Conservation (phyloP, 257 asterid species). For the Oldenlandia corymbosa region DNA sequence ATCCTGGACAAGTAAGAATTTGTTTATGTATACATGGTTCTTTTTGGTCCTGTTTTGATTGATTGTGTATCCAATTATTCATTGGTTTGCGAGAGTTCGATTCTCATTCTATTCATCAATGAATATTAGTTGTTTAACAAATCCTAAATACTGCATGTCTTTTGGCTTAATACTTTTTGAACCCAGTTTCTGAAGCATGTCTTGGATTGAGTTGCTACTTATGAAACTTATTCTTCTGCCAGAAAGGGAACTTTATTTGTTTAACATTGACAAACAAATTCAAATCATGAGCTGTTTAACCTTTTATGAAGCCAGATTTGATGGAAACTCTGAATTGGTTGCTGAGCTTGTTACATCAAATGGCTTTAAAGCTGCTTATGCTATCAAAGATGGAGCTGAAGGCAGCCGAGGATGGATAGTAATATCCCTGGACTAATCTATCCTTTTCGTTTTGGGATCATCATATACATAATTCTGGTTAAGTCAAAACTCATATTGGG, state of each 20-base stretch:
- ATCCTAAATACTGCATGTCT: no score
- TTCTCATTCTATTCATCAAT: neutral
- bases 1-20: constrained; percentile 96
- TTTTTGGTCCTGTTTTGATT: neutral
- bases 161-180: no score
- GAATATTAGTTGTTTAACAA: no score
- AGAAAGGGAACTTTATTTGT: no score
- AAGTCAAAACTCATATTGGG: neutral
- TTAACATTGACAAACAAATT: neutral
- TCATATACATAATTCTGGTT: neutral
- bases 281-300: constrained; percentile 24
- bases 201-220: neutral
- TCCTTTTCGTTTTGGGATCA: neutral
- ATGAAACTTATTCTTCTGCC: no score
- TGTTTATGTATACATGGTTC: no score
- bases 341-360: constrained; percentile 88
- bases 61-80: neutral
- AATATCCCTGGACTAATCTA: constrained; percentile 2
- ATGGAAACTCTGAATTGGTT: constrained; percentile 95
- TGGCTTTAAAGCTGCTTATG: constrained; percentile 95
- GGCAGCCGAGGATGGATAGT: constrained; percentile 86
- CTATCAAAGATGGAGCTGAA: constrained; percentile 91
- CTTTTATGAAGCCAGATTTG: constrained; percentile 93
- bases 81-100: neutral
- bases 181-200: neutral